Conservation (phyloP, 352 stramenopile species). For the Phytophthora lateralis region DNA sequence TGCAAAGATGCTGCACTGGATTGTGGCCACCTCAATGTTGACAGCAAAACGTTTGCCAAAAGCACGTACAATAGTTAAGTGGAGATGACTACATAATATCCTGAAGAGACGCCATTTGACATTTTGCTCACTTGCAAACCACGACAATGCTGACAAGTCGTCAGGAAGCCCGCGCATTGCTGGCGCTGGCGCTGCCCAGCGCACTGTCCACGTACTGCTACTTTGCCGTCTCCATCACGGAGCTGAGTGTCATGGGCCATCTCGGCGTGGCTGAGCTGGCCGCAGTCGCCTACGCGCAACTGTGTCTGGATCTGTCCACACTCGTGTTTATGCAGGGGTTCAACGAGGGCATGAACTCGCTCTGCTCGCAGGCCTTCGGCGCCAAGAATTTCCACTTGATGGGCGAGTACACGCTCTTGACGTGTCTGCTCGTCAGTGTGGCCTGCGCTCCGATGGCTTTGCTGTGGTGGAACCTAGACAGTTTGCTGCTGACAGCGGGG, state of each 20-base stretch:
- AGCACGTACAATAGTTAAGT: neutral
- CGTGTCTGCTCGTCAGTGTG: conserved; percentile 51
- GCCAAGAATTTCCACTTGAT: conserved; percentile 79
- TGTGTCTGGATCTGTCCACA: conserved; percentile 76
- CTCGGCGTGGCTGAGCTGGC: conserved; percentile 77
- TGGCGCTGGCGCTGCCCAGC: conserved; percentile 59
- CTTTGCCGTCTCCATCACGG: conserved; percentile 78
- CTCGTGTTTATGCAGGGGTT: conserved; percentile 86
- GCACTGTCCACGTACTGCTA: conserved; percentile 76
- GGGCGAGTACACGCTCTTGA: conserved; percentile 63
- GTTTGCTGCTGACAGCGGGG: conserved; percentile 46
- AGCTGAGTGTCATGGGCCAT: conserved; percentile 84
- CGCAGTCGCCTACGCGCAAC: conserved; percentile 72
- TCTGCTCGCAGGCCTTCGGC: conserved; percentile 87
- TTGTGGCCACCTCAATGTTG: too few relatives aligned
- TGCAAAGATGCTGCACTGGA: too few relatives aligned
- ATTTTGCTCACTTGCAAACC: neutral
- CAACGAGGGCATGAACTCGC: conserved; percentile 76
- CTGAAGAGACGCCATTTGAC: conserved; percentile 13
- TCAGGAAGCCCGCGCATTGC: conserved; percentile 37
- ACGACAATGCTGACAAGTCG: conserved; percentile 14
- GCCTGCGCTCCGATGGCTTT: conserved; percentile 63
- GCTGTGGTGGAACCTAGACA: conserved; percentile 78
- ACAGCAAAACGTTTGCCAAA: neutral
- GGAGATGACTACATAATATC: conserved; percentile 5